Evolutionary conservation across 306 rosid species (phyloP).

Genomic region (Cucurbita maxima): DNA sequence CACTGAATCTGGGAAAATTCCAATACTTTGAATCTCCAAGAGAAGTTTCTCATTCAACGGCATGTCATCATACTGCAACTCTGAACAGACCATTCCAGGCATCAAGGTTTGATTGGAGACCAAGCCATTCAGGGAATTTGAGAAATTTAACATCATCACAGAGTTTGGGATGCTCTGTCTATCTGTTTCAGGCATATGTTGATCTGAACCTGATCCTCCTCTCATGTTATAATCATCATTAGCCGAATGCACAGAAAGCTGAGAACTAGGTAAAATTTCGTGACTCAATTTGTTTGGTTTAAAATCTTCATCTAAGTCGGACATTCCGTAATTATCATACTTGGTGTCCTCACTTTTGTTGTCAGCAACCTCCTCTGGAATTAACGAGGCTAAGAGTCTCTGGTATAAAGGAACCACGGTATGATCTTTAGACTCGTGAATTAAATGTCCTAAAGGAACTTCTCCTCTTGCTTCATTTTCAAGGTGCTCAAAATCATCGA

Average conservation of each 20-base stretch:
- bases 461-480: conserved; percentile 26
- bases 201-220: conserved; percentile 33
- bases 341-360: conserved; percentile 43
- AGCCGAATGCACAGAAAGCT: conserved; percentile 48
- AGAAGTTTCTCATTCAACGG: conserved; percentile 68
- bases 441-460: conserved; percentile 27
- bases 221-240: conserved; percentile 40
- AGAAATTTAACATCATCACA: conserved; percentile 30
- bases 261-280: conserved; percentile 28
- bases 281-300: conserved; percentile 43
- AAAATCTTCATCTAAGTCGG: conserved; percentile 49
- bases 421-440: conserved; percentile 38
- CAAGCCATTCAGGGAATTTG: conserved; percentile 43
- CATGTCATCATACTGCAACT: conserved; percentile 54
- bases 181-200: conserved; percentile 38
- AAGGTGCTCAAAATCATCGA: conserved; percentile 34
- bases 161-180: conserved; percentile 23
- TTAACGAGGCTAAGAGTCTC: conserved; percentile 75
- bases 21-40: conserved; percentile 85
- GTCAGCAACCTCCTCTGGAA: conserved; percentile 68
- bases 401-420: conserved; percentile 60
- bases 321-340: conserved; percentile 38
- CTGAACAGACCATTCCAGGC: conserved; percentile 43
- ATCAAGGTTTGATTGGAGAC: conserved; percentile 33
- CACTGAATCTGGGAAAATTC: conserved; percentile 58